A percentile compares a stretch with the other conserved stretches of the same genome.
These are phyloP conservation scores for Leptodermis oblonga DNA, from an alignment of 257 asterid species.

Conservation along the genomic window DNA sequence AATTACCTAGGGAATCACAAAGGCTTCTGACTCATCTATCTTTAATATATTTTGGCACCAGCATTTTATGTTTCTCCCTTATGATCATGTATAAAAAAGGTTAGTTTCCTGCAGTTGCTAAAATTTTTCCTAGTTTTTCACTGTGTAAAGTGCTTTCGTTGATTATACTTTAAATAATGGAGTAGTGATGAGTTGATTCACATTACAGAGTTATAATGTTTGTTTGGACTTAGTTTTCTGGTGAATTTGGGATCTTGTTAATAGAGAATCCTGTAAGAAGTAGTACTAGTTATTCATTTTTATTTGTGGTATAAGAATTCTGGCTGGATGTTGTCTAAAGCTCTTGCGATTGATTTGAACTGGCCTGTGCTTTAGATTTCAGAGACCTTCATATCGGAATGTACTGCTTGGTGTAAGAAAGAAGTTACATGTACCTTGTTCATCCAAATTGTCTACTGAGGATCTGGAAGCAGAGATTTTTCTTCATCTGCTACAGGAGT, in stretches of 20 bases:
- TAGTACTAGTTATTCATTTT: too few relatives aligned
- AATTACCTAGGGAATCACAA: neutral
- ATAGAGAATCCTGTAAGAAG: neutral
- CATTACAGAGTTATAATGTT: neutral
- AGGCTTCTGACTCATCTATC: neutral
- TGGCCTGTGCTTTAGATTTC: constrained; percentile 53
- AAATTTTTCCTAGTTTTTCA: neutral
- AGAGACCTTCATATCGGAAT: constrained; percentile 88
- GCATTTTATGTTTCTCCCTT: neutral
- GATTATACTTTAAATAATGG: neutral
- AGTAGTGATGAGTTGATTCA: too few relatives aligned
- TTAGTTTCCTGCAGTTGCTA: neutral
- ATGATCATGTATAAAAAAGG: neutral
- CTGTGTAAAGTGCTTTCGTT: too few relatives aligned
- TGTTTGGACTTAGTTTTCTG: neutral
- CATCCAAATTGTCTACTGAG: constrained; percentile 72
- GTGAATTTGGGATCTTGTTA: neutral
- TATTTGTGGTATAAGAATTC: neutral
- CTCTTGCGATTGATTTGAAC: constrained; percentile 2
- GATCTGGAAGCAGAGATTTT: constrained; percentile 88
- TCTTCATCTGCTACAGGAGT: constrained; percentile 83
- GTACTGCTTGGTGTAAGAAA: constrained; percentile 79
- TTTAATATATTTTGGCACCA: neutral
- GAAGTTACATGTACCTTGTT: constrained; percentile 65
- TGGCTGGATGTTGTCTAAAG: neutral